A percentile compares a stretch with the other conserved stretches of the same genome.
Conservation (phyloP, 1,139 yeast species). For the Kodamaea arcana region DNA sequence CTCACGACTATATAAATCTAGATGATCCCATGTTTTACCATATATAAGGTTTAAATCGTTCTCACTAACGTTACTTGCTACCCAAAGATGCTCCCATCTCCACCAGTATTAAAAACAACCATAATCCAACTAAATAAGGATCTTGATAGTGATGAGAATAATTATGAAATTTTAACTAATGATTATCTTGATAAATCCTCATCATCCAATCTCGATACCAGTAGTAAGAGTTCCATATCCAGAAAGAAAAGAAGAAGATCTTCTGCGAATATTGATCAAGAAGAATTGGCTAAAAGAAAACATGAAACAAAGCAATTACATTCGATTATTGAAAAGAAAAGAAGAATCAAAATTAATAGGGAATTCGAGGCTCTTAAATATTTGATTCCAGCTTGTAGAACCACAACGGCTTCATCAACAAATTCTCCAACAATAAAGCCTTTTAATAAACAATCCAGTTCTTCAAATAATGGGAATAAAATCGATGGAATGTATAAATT, state of each 20-base stretch:
- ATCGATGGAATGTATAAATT: constrained; percentile 74
- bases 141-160: constrained; percentile 38
- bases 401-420: constrained; percentile 19
- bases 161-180: constrained; percentile 41
- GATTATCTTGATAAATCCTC: constrained; percentile 20
- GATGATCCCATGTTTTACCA: no score
- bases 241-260: constrained; percentile 48
- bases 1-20: neutral
- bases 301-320: constrained; percentile 64
- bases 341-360: constrained; percentile 74
- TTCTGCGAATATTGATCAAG: constrained; percentile 43
- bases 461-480: constrained; percentile 29
- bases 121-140: constrained; percentile 56
- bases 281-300: constrained; percentile 52
- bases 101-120: constrained; percentile 61
- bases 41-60: neutral
- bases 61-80: no score
- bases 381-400: constrained; percentile 73
- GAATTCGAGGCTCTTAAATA: constrained; percentile 79
- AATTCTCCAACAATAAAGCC: constrained; percentile 15
- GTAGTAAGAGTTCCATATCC: constrained; percentile 3
- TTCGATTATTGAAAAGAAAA: constrained; percentile 73
- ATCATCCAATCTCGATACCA: constrained; percentile 3
- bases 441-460: constrained; percentile 6
- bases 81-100: constrained; percentile 38